Evolutionary conservation across 108 stramenopile genomes (phyloP).

Genomic region (Aurantiochytrium sp.): DNA sequence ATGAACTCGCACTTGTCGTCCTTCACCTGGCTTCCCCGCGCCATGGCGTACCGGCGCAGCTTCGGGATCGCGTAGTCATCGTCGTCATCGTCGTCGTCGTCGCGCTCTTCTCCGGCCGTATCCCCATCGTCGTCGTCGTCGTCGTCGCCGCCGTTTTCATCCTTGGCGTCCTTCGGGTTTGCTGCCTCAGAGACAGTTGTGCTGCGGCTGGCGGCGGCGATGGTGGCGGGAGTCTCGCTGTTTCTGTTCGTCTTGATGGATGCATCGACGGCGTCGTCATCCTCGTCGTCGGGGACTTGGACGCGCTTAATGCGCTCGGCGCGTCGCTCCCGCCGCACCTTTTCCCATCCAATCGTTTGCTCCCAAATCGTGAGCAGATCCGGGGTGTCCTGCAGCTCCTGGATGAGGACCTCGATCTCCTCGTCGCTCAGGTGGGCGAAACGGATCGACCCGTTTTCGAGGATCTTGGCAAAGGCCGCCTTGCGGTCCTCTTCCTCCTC

Average conservation of each 20-base stretch:
- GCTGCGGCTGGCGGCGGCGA: background rate
- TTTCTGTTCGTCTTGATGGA: no score
- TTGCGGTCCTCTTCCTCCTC: constrained; percentile 3
- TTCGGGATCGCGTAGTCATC: background rate
- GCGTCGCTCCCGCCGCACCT: background rate
- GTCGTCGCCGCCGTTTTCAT: background rate
- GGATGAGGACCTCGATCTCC: background rate
- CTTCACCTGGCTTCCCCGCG: constrained; percentile 4
- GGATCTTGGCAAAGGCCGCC: background rate
- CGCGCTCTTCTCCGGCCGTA: background rate
- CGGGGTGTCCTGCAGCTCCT: background rate
- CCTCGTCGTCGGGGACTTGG: background rate
- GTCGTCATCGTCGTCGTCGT: constrained; percentile 8
- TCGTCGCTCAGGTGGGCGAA: constrained; percentile 12
- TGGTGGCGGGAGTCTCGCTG: no score
- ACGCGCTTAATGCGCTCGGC: background rate
- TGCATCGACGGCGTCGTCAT: background rate
- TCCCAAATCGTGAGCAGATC: background rate
- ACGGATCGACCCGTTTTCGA: background rate
- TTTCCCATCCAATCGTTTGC: background rate
- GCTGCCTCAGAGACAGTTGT: no score
- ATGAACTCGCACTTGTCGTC: background rate
- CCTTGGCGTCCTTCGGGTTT: no score
- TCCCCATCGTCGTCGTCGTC: constrained; percentile 18
- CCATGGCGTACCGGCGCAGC: background rate